Evolutionary conservation across 1,284 basidiomycete genomes (phyloP).

Genomic region (Exobasidium rhododendri): DNA sequence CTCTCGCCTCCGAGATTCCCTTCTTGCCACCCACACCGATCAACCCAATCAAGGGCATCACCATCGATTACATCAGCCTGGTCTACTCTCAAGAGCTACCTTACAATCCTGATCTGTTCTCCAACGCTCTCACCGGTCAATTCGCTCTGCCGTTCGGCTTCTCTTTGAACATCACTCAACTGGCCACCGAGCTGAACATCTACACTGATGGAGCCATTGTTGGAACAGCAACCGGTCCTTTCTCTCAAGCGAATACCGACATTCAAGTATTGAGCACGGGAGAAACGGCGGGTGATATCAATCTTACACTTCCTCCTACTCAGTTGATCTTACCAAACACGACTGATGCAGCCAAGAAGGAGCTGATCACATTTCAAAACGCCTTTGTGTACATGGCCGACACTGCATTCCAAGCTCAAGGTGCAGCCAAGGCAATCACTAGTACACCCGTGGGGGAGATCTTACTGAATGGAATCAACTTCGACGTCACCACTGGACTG

Average conservation of each 20-base stretch:
- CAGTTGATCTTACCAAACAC: constrained; percentile 61
- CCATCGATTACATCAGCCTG: constrained; percentile 66
- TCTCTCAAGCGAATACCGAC: constrained; percentile 25
- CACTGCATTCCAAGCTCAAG: constrained; percentile 65
- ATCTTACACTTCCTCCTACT: constrained; percentile 66
- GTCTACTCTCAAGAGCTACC: constrained; percentile 63
- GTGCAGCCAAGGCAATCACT: constrained; percentile 66
- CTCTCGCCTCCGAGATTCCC: constrained; percentile 64
- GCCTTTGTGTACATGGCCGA: constrained; percentile 58
- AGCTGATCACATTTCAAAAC: constrained; percentile 53
- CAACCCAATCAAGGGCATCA: constrained; percentile 67
- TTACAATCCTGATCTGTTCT: constrained; percentile 65
- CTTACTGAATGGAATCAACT: constrained; percentile 68
- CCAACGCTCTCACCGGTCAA: constrained; percentile 63
- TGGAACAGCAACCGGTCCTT: constrained; percentile 54
- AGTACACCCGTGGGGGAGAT: constrained; percentile 68
- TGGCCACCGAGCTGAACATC: constrained; percentile 65
- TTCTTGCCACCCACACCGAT: constrained; percentile 65
- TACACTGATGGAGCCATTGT: constrained; percentile 63
- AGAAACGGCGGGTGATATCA: constrained; percentile 67
- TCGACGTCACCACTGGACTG: constrained; percentile 69
- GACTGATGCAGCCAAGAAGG: constrained; percentile 57
- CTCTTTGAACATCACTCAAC: constrained; percentile 63
- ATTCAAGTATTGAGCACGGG: constrained; percentile 54
- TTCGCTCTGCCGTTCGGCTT: constrained; percentile 77